Evolutionary conservation across 2,329 filamentous ascomycete genomes (phyloP).

Genomic region (Neonectria punicea): DNA sequence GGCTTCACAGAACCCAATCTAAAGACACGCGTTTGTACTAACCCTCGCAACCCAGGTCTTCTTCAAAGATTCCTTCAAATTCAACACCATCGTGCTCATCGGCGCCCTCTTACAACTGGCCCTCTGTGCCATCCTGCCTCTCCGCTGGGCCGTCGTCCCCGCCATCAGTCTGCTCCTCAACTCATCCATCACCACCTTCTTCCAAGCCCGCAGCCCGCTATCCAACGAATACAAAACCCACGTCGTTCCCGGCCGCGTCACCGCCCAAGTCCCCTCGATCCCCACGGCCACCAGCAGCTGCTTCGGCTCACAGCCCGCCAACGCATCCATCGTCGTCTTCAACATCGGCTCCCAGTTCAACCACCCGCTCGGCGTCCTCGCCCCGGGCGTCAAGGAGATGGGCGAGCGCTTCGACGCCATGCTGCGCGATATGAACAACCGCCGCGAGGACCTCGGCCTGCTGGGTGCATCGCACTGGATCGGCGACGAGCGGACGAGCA

Average conservation of each 20-base stretch:
- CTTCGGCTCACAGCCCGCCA: conserved; percentile 43
- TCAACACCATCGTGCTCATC: conserved; percentile 46
- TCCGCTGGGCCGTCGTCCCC: conserved; percentile 50
- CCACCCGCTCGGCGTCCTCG: conserved; percentile 60
- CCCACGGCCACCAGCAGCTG: conserved; percentile 40
- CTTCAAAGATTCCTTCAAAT: conserved; percentile 49
- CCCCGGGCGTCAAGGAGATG: conserved; percentile 55
- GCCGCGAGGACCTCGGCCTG: conserved; percentile 58
- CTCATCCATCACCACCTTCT: conserved; percentile 45
- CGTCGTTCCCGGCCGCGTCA: conserved; percentile 47
- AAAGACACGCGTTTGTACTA: neutral
- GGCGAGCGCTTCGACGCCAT: conserved; percentile 53
- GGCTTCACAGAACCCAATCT: neutral
- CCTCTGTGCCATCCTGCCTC: conserved; percentile 48
- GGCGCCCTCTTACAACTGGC: conserved; percentile 50
- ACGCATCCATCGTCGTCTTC: conserved; percentile 53
- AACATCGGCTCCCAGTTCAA: conserved; percentile 57
- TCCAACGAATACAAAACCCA: conserved; percentile 37
- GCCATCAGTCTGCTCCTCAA: conserved; percentile 43
- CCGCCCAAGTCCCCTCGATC: conserved; percentile 47
- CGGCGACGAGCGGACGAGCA: conserved; percentile 48
- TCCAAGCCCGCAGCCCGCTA: conserved; percentile 34
- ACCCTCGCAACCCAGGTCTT: conserved; percentile 5
- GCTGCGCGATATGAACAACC: conserved; percentile 46
- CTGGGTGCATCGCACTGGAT: conserved; percentile 56